These are phyloP conservation scores for Rosa multiflora DNA, from an alignment of 306 rosid species.

Conservation along the genomic window DNA sequence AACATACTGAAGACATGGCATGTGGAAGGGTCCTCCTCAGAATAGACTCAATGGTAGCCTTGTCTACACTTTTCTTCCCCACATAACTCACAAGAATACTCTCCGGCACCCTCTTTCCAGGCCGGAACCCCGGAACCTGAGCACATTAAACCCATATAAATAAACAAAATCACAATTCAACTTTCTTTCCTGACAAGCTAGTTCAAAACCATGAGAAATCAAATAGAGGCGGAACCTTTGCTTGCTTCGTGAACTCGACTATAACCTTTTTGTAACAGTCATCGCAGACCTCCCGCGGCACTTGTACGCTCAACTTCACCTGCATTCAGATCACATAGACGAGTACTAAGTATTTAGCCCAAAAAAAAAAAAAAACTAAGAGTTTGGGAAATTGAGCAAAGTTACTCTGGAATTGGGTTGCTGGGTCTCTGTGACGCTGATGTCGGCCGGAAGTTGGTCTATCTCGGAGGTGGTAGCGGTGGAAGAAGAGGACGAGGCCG, in stretches of 20 bases:
- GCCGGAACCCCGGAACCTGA: constrained; percentile 92
- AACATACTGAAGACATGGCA: constrained; percentile 70
- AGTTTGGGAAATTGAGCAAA: not conserved
- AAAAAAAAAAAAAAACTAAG: not conserved
- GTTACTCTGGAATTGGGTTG: constrained; percentile 72
- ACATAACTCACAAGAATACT: constrained; percentile 57
- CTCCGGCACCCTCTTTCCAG: constrained; percentile 78
- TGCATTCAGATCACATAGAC: constrained; percentile 33
- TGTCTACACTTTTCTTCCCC: constrained; percentile 65
- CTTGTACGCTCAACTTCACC: constrained; percentile 80
- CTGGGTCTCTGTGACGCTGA: constrained; percentile 57
- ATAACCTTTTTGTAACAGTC: constrained; percentile 73
- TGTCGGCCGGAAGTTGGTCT: constrained; percentile 61
- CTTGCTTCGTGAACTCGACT: constrained; percentile 70
- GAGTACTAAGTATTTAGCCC: not conserved
- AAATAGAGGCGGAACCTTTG: constrained; percentile 49
- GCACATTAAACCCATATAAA: constrained; percentile 16
- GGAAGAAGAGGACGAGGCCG: constrained; percentile 42
- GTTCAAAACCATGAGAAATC: not conserved
- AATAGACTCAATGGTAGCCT: constrained; percentile 81
- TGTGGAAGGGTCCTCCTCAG: constrained; percentile 89
- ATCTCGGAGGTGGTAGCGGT: constrained; percentile 33
- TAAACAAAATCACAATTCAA: constrained; percentile 1
- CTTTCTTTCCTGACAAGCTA: constrained; percentile 8
- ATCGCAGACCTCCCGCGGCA: constrained; percentile 75